Evolutionary conservation across 768 basidiomycete genomes (phyloP).

Genomic region (Agaricus sinodeliciosus): DNA sequence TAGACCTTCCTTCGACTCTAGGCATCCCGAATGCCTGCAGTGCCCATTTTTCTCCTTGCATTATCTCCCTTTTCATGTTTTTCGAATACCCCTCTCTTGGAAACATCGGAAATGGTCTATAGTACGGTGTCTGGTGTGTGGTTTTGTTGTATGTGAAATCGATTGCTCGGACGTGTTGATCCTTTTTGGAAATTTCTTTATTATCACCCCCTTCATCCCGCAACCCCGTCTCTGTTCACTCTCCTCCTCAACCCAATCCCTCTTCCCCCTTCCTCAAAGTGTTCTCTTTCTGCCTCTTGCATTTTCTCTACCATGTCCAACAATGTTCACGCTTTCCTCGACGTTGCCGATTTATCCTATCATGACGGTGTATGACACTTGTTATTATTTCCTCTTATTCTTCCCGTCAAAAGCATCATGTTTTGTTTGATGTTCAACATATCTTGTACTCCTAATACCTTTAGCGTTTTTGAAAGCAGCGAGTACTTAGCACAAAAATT

Average conservation of each 20-base stretch:
- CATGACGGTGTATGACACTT: conserved; percentile 7
- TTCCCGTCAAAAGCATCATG: not conserved
- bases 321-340: conserved; percentile 1
- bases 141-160: not conserved
- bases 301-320: not conserved
- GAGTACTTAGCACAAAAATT: too few species aligned
- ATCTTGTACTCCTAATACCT: conserved; percentile 4
- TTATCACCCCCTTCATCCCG: too few species aligned
- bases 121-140: conserved; percentile 2
- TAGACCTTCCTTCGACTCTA: conserved; percentile 2
- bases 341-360: conserved; percentile 4
- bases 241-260: too few species aligned
- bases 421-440: not conserved
- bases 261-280: too few species aligned
- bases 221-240: too few species aligned
- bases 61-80: conserved; percentile 5
- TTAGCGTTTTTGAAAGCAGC: not conserved
- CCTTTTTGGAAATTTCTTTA: too few species aligned
- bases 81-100: conserved; percentile 6
- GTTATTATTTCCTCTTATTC: not conserved
- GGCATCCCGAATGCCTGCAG: not conserved
- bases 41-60: conserved; percentile 4
- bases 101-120: conserved; percentile 9
- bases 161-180: not conserved
- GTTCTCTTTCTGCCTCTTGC: not conserved